Evolutionary conservation across 78 protist genomes (phyloP), one percentile per base, ranked within the genome.

Genomic region (Parvularia atlantis): DNA sequence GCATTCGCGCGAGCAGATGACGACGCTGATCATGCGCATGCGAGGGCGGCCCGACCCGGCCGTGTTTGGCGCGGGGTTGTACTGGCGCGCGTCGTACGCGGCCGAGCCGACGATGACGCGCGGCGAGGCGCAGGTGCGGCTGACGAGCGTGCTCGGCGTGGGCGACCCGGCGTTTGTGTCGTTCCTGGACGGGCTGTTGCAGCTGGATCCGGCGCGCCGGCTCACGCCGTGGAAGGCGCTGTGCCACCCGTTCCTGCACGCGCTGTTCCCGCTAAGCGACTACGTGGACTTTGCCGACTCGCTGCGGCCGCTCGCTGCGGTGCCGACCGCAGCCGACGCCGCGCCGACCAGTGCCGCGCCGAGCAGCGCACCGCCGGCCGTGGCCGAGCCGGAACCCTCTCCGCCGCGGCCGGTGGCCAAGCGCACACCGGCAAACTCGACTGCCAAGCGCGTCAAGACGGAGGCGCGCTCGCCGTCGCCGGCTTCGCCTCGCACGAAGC

Each of bases 1-100:
- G 13, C 89, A 89, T 61, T 69, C 74, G 41, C 88, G 81, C 50
- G 73, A 48, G n/a, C 87, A 84, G 68, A 89, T 82, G 67, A n/a
- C 84, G 24, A 59, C 67, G 1, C 76, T 77, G 41, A 73, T 33
- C 10, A 66, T 75, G 81, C 87, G 78, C 65, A 19, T 82, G 30
- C 48, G 76, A 37, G 88, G 83, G 5, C 56, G 30, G 7, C 77
- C 76, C 0, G 54, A 58, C 17, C 37, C 50, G 20, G 20, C 9
- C 24, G 54, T 22, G 36, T 41, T 62, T 14, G 20, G 40, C 14
- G 20, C 41, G 2, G 59, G 54, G 52, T 4, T 46, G 59, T 54
- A 5, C 7, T 26, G 5, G 1, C 53, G 44, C 41, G 70, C 30
- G 17, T 43, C 70, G 11, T 33, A 30, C n/a, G 13, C 1, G 9